Evolutionary conservation across 192 early-diverging fungal species (phyloP).

Genomic region (Coemansia reversa): DNA sequence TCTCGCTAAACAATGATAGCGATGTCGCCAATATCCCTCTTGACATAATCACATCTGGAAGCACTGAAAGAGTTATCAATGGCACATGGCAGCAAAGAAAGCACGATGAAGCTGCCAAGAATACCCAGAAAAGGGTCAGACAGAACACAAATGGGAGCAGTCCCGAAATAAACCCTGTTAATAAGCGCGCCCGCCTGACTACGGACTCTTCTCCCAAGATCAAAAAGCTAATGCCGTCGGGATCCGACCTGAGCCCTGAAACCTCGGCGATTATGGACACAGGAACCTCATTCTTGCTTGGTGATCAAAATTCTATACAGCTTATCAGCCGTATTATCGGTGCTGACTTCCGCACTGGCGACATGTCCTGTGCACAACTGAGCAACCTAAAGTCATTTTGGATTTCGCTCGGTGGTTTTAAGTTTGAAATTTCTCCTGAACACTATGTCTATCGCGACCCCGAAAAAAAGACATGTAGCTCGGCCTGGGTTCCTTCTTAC

Average conservation of each 20-base stretch:
- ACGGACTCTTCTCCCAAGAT: conserved; percentile 40
- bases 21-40: conserved; percentile 38
- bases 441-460: conserved; percentile 49
- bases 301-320: conserved; percentile 47
- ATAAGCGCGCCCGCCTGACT: conserved; percentile 26
- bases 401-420: conserved; percentile 48
- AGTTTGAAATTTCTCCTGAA: conserved; percentile 50
- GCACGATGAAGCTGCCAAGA: conserved; percentile 23
- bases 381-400: conserved; percentile 44
- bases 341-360: conserved; percentile 49
- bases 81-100: conserved; percentile 12
- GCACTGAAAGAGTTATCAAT: conserved; percentile 16
- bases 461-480: conserved; percentile 47
- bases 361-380: conserved; percentile 47
- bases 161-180: conserved; percentile 27
- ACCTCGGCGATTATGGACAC: conserved; percentile 54
- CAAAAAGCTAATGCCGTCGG: conserved; percentile 40
- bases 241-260: conserved; percentile 22
- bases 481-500: conserved; percentile 52
- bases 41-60: conserved; percentile 25
- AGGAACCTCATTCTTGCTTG: conserved; percentile 50
- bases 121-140: conserved; percentile 15
- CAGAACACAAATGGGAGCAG: conserved; percentile 34
- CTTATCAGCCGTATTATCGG: conserved; percentile 55
- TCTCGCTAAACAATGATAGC: conserved; percentile 44